A percentile compares a stretch with the other conserved stretches of the same genome.
Conservation (phyloP, 768 basidiomycete genomes). For the Kwoniella botswanensis region DNA sequence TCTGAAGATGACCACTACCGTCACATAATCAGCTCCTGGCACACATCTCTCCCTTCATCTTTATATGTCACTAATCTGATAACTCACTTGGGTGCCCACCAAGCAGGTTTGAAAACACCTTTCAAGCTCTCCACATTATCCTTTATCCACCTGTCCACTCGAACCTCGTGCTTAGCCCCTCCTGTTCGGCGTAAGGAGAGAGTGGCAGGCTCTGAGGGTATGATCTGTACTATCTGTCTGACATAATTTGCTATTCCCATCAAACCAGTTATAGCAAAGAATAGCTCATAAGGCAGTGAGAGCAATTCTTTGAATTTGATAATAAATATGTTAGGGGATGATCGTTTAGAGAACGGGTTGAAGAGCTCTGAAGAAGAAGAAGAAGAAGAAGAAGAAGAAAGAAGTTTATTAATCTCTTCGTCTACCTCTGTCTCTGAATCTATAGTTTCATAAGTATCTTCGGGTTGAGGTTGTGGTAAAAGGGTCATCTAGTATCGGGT, state of each 20-base stretch:
- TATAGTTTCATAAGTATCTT: not conserved
- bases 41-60: too few relatives aligned
- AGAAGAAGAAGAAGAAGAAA: not conserved
- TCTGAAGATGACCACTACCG: constrained; percentile 59
- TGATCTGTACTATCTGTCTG: constrained; percentile 40
- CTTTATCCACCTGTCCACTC: constrained; percentile 36
- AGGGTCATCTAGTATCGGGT: not conserved
- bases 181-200: constrained; percentile 9
- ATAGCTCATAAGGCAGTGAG: constrained; percentile 29
- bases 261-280: constrained; percentile 39
- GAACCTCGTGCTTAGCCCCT: not conserved
- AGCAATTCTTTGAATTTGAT: constrained; percentile 15
- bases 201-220: constrained; percentile 27
- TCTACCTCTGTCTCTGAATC: constrained; percentile 9
- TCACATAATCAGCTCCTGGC: not conserved
- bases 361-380: not conserved
- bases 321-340: constrained; percentile 10
- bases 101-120: constrained; percentile 53
- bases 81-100: constrained; percentile 58
- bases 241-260: constrained; percentile 45
- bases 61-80: too few relatives aligned
- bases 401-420: not conserved
- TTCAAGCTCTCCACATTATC: constrained; percentile 49
- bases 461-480: too few relatives aligned
- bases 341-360: constrained; percentile 17